Percentiles rank a stretch among this genome's conserved stretches.
Conservation (phyloP, 2,329 filamentous ascomycete genomes). For the Neopestalotiopsis clavispora region DNA sequence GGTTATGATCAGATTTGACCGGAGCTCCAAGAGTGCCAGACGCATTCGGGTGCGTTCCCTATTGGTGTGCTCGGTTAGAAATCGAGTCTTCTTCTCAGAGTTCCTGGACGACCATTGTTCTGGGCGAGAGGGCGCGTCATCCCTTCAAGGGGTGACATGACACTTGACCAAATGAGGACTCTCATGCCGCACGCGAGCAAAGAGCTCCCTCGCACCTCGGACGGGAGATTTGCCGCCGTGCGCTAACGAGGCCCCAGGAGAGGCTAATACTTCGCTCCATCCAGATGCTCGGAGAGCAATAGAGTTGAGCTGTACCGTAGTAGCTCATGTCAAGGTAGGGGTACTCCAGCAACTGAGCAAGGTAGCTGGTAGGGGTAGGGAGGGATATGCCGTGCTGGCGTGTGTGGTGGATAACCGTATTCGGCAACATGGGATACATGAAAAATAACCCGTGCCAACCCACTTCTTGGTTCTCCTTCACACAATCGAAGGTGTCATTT, state of each 20-base stretch:
- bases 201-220: neutral
- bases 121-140: neutral
- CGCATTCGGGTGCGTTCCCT: constrained; percentile 10
- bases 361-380: neutral
- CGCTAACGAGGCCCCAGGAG: constrained; percentile 10
- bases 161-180: constrained; percentile 6
- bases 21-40: constrained; percentile 10
- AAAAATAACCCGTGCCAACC: neutral
- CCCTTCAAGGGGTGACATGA: neutral
- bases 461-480: neutral
- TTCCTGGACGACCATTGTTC: neutral
- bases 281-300: constrained; percentile 13
- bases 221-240: constrained; percentile 13
- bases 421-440: neutral
- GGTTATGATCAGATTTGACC: constrained; percentile 15
- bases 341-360: neutral
- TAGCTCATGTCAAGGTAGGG: constrained; percentile 2
- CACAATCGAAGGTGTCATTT: neutral
- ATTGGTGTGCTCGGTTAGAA: constrained; percentile 1
- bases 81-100: neutral
- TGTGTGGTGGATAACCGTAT: neutral
- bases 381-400: constrained; percentile 5
- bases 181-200: constrained; percentile 9
- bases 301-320: neutral
- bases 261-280: constrained; percentile 14